Percentiles rank a stretch among this genome's conserved stretches.
These are phyloP conservation scores for Davidsoniella australis DNA, from an alignment of 2,329 filamentous ascomycete genomes.

Conservation along the genomic window DNA sequence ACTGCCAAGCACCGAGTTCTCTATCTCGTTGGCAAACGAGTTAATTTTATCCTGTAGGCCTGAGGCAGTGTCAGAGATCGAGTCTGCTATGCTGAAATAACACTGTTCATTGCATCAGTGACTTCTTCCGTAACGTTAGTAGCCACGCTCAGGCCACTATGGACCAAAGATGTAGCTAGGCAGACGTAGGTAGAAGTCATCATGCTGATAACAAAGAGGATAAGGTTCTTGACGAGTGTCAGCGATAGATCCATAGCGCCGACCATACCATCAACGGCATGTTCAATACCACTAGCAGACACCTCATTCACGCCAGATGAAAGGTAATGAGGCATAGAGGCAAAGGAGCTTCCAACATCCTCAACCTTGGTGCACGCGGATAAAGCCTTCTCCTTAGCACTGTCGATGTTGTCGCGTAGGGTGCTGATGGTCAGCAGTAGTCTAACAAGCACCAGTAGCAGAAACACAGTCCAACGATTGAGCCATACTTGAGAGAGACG, in stretches of 20 bases:
- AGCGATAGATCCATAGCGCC: slow-evolving; percentile 61
- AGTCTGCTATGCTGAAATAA: slow-evolving; percentile 38
- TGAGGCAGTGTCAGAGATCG: slow-evolving; percentile 39
- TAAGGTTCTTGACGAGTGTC: slow-evolving; percentile 69
- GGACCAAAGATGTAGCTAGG: slow-evolving; percentile 67
- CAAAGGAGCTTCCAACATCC: slow-evolving; percentile 84
- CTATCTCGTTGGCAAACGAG: slow-evolving; percentile 27
- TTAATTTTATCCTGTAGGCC: slow-evolving; percentile 32
- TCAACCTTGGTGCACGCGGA: slow-evolving; percentile 85
- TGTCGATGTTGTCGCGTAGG: slow-evolving; percentile 56
- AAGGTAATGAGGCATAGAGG: slow-evolving; percentile 94
- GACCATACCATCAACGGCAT: slow-evolving; percentile 64
- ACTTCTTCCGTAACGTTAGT: slow-evolving; percentile 34
- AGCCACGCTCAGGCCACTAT: slow-evolving; percentile 58
- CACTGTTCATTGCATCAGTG: slow-evolving; percentile 30
- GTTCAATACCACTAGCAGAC: slow-evolving; percentile 62
- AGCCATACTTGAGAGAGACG: slow-evolving; percentile 93
- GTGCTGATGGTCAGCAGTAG: slow-evolving; percentile 59
- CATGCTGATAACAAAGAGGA: slow-evolving; percentile 85
- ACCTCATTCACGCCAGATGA: slow-evolving; percentile 76
- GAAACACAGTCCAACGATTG: slow-evolving; percentile 87
- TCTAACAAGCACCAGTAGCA: slow-evolving; percentile 69
- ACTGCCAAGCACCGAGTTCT: slow-evolving; percentile 32
- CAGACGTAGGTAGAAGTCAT: slow-evolving; percentile 82
- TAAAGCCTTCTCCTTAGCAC: slow-evolving; percentile 65